Base-by-base conservation (phyloP, 1,284 basidiomycete genomes). In the Lentinula novae-zelandiae region DNA sequence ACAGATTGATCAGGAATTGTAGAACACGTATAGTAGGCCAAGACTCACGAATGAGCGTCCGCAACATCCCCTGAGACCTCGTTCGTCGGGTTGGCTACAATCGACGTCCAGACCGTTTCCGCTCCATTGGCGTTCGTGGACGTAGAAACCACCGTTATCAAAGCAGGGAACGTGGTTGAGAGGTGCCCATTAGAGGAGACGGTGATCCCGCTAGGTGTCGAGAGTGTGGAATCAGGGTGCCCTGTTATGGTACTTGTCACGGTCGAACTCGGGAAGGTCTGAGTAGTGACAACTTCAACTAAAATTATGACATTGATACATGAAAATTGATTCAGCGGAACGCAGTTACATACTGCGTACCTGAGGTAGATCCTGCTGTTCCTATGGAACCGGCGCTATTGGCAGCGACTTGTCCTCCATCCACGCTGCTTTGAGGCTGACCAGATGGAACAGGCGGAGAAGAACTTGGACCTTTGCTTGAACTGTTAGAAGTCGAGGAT, bases 11-110 rank as follows among this genome's bases (percentile, higher is more conserved):
- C 3, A 20, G 44, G 17, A 46, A 20, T 22, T 46, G 7, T 17
- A 12, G 5, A 5, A 20, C 9, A 8, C 9, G 22, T 10, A n/a
- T 22, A 20, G 10, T 6, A 12, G 17, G 7, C 12, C 56, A 58
- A 53, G 53, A 62, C 52, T 39, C 27, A 61, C 61, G 48, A 49
- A 56, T 60, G 39, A 34, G 49, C 56, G 36, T 66, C 61, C 62
- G 70, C 68, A 65, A 48, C 55, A 17, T 62, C 62, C 13, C 64
- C 64, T 53, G 34, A 34, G 40, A 60, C 54, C 57, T 70, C 65
- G 31, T 62, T 67, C 22, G 75, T 75, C 13, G 80, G 82, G 67
- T 83, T 84, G 8, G 81, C 79, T 33, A 78, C 72, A 39, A 83
- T 71, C 63, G 82, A 72, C 1, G 83, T 84, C 57, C 75, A 69